A percentile compares a stretch with the other conserved stretches of the same genome.
phyloP scores from a whole-genome alignment of 305 asterid genomes.

The Fraxinus angustifolia region DNA sequence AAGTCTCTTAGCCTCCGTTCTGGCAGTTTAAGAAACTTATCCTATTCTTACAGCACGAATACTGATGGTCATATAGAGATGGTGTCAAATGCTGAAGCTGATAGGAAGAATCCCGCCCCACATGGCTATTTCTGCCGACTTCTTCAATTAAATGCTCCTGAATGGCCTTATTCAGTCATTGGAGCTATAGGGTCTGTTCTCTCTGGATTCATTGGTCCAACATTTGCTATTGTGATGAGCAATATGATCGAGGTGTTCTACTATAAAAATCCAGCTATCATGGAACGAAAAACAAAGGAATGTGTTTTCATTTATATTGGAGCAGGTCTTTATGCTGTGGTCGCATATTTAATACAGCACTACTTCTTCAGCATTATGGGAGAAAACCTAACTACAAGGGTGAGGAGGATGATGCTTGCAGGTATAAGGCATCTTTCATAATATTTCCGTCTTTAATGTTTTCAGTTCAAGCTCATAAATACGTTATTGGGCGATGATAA shows the following conservation, averaged over 20 bases:
- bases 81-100: constrained; percentile 90
- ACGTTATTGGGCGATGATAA: not conserved
- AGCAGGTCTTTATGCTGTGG: constrained; percentile 88
- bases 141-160: constrained; percentile 85
- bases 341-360: constrained; percentile 88
- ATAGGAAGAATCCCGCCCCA: constrained; percentile 78
- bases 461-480: not conserved
- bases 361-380: constrained; percentile 99
- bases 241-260: constrained; percentile 98
- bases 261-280: constrained; percentile 61
- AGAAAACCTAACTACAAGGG: constrained; percentile 93
- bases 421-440: constrained; percentile 37
- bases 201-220: constrained; percentile 72
- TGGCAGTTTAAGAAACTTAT: constrained; percentile 80
- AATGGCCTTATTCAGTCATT: constrained; percentile 94
- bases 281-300: constrained; percentile 89
- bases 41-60: constrained; percentile 91
- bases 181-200: constrained; percentile 64
- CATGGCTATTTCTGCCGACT: constrained; percentile 80
- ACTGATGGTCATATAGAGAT: constrained; percentile 95
- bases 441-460: not conserved
- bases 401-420: constrained; percentile 98
- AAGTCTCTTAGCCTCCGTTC: constrained; percentile 94
- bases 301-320: constrained; percentile 87
- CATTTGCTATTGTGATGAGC: constrained; percentile 95